Base-by-base conservation (phyloP, 345 rosid genomes). In the Gossypium arboreum region DNA sequence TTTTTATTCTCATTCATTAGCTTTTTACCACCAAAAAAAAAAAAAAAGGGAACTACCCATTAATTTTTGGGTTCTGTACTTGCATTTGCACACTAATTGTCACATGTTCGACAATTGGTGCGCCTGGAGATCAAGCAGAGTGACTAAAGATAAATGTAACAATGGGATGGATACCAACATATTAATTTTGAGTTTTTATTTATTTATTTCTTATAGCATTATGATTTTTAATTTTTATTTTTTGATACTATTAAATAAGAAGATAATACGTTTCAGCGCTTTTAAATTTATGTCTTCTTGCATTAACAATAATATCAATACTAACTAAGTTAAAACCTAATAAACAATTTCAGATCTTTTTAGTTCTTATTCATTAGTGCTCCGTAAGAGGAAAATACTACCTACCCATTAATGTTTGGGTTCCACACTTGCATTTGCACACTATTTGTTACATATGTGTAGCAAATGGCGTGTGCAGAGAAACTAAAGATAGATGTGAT, bases 211-310 rank as follows among this genome's bases (percentile, higher is more conserved):
- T 34, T 34, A 5, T 5, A 34, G 41, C 0, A 34, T 34, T 5
- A 34, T 34, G 1, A 34, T 34, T 34, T 34, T 0, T 34, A 0
- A 34, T 34, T 34, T 34, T 34, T 34, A 0, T 4, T 34, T 4
- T 29, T 34, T 34, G 0, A 34, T 34, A 34, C 2, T 34, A 0
- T 4, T 1, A 34, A 34, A 34, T 34, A 4, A 0, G 0, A 34
- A 0, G 1, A 34, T 34, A 34, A 34, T 34, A 0, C 1, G 0
- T 5, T 34, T 5, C 0, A 34, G 0, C 1, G 0, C 0, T 5
- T 5, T 34, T 0, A 34, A 34, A 34, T 5, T 0, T 1, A 34
- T 5, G 0, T 34, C 7, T 1, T 5, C 0, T 5, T 34, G 0
- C 7, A 34, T 1, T 1, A 5, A 34, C 7, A 34, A 34, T 0